phyloP scores from a whole-genome alignment of 2,329 filamentous ascomycete species.

The Gaeumannomyces tritici region DNA sequence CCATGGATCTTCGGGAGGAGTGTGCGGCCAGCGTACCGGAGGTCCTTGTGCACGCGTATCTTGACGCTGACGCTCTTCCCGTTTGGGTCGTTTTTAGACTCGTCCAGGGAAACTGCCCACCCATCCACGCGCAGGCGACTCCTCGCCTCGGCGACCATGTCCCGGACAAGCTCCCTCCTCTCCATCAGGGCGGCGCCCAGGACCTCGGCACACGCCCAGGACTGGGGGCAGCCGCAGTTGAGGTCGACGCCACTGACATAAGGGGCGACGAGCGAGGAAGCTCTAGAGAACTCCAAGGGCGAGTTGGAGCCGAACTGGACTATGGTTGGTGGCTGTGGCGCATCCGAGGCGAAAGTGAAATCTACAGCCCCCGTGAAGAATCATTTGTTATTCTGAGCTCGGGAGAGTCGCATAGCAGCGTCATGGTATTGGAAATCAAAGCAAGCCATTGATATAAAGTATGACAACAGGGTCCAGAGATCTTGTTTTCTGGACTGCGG shows the following conservation, averaged over 20 bases:
- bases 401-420: no score
- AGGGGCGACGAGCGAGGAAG: constrained; percentile 51
- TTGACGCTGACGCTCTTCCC: constrained; percentile 59
- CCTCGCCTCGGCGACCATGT: constrained; percentile 53
- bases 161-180: constrained; percentile 51
- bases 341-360: constrained; percentile 48
- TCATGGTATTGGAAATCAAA: neutral
- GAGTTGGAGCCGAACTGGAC: constrained; percentile 58
- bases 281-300: constrained; percentile 51
- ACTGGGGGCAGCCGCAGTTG: constrained; percentile 66
- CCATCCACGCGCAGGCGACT: constrained; percentile 39
- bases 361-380: constrained; percentile 28
- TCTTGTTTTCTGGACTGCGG: neutral
- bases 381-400: neutral
- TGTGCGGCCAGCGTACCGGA: constrained; percentile 29
- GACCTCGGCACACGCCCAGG: constrained; percentile 60
- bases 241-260: constrained; percentile 57
- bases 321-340: constrained; percentile 48
- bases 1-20: neutral
- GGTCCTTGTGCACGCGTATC: constrained; percentile 57
- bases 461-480: neutral
- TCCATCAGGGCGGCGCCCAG: constrained; percentile 64
- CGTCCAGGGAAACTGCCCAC: constrained; percentile 36
- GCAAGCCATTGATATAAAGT: constrained; percentile 7
- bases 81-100: constrained; percentile 29